Base-by-base conservation (phyloP, 2,329 filamentous ascomycete species). In the Pseudogymnoascus sp. region DNA sequence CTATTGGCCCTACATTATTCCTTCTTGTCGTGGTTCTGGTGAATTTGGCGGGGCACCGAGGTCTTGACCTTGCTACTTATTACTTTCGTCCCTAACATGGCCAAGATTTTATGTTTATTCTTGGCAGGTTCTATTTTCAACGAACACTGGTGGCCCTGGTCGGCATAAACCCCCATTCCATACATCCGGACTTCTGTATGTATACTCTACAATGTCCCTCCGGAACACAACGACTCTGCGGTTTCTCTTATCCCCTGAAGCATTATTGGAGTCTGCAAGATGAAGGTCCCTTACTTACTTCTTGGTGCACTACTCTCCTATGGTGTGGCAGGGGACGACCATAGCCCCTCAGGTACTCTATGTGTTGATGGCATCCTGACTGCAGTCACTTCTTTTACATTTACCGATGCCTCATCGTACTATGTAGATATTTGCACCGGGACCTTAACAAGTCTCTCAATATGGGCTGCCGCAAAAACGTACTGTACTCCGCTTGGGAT, bases 391-490 rank as follows among this genome's bases (percentile, higher is more conserved):
- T 21, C 14, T 16, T 39, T 60, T 16, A 35, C n/a, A 39, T 60
- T 60, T 39, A 6, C 38, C 16, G 26, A 60, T 39, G 33, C 23
- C 33, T 38, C 33, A 33, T 39, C 58, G 4, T 60, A 60, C 33
- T 60, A 39, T 35, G 58, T 35, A 60, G 16, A 29, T 35, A 19
- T 61, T 21, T 61, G 60, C 39, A 31, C 60, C 21, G 43, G 43
- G 31, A 31, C n/a, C 31, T 41, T 61, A 19, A 61, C 29, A 37
- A 26, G 14, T n/a, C 29, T 43, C 39, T 61, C 60, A n/a, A 33
- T 61, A 33, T 61, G 60, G 60, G 60, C 60, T 3, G 60, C 60
- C 12, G 60, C 60, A 61, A 61, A 61, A 23, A 43, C 10, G 12
- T 61, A 61, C 21, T 61, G 60, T 23, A 61, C 38, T 6, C 19